Evolutionary conservation across 1,284 basidiomycete genomes (phyloP), one percentile per base, ranked within the genome.

Genomic region (Somion occarium): DNA sequence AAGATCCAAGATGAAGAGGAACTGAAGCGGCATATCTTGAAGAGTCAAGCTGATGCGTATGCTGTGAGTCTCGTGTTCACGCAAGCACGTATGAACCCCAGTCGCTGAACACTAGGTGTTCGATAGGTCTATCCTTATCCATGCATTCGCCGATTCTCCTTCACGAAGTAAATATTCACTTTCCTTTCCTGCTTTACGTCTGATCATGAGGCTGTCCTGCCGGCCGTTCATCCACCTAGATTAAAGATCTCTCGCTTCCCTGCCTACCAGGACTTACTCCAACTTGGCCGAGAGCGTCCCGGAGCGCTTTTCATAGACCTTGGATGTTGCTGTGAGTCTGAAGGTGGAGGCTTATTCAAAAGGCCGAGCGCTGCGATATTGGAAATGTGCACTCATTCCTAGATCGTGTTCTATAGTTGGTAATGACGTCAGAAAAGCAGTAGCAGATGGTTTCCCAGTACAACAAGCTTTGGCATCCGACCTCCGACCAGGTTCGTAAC

Each of bases 291-390:
- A 23, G 65, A 70, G 1, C 69, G 68, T 15, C 54, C 66, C 12
- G 67, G 67, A 43, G 74, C 77, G 2, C 70, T 83, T 43, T 64
- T 80, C n/a, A 65, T 82, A 1, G 73, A 75, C 46, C 59, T 74
- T 73, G 53, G 49, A 12, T 78, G 75, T 57, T 79, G 76, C 57
- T 77, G 79, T 80, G 54, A 60, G 75, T 19, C 20, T 15, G n/a
- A n/a, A n/a, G n/a, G n/a, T n/a, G n/a, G n/a, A n/a, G n/a, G n/a
- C n/a, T n/a, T n/a, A n/a, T n/a, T n/a, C n/a, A n/a, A n/a, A n/a
- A n/a, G n/a, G n/a, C n/a, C n/a, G n/a, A n/a, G 15, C n/a, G 11
- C 12, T 5, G 37, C 34, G 34, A 3, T 22, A 38, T 38, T 23
- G 34, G 18, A 38, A 38, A 15, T 24, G 4, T 48, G n/a, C 19